Evolutionary conservation across 257 asterid species (phyloP).

Genomic region (Apocynum venetum): DNA sequence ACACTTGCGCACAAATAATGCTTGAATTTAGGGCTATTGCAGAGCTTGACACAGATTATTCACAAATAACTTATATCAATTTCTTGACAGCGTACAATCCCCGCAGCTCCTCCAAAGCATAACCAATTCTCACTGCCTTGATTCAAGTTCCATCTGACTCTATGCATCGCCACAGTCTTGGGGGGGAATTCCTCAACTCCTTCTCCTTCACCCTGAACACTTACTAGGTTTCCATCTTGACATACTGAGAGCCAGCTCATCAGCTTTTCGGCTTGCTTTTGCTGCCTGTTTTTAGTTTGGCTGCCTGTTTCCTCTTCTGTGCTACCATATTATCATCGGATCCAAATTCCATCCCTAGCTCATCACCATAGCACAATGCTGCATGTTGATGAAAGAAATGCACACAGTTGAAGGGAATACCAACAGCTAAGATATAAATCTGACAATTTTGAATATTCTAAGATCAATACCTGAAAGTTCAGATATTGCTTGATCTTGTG

Average conservation of each 20-base stretch:
- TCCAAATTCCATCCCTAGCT: slow-evolving; percentile 23
- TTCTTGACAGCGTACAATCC: slow-evolving; percentile 72
- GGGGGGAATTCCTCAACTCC: slow-evolving; percentile 49
- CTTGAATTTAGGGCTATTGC: background rate
- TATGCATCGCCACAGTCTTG: slow-evolving; percentile 62
- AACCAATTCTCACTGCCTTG: slow-evolving; percentile 84
- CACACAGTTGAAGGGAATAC: background rate
- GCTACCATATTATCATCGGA: slow-evolving; percentile 6
- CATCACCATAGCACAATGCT: slow-evolving; percentile 32
- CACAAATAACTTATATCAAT: slow-evolving; percentile 23
- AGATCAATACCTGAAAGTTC: slow-evolving; percentile 28
- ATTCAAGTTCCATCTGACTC: slow-evolving; percentile 82
- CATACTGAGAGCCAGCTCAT: slow-evolving; percentile 9
- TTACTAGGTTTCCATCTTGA: background rate
- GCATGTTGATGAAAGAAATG: slow-evolving; percentile 15
- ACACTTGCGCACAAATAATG: background rate
- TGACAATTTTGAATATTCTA: background rate
- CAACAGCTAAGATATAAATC: background rate
- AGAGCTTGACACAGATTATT: background rate
- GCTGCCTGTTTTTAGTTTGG: slow-evolving; percentile 20
- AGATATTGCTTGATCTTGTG: slow-evolving; percentile 11
- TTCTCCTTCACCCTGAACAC: background rate
- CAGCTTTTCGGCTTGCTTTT: slow-evolving; percentile 17
- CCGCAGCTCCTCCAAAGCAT: slow-evolving; percentile 91
- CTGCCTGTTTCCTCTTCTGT: slow-evolving; percentile 18